A percentile compares a stretch with the other conserved stretches of the same genome.
Conservation (phyloP, 805 yeast species). For the Tetrapisispora arboricola region DNA sequence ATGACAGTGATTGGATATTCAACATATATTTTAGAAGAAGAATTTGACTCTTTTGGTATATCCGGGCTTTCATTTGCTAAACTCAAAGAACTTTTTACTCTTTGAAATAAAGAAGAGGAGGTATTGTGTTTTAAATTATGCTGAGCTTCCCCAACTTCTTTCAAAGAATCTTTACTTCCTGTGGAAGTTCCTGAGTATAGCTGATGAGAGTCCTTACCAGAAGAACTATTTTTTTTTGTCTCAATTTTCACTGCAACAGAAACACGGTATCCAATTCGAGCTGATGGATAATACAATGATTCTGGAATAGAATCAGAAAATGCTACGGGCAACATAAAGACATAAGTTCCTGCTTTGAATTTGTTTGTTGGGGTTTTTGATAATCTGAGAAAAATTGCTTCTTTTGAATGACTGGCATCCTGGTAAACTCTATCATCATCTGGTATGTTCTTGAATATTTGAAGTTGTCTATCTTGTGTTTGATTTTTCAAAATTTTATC, state of each 20-base stretch:
- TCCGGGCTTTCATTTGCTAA: slow-evolving; percentile 6
- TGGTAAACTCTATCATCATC: slow-evolving; percentile 7
- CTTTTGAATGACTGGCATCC: slow-evolving; percentile 7
- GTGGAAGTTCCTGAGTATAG: not conserved
- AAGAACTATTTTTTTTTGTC: slow-evolving; percentile 1
- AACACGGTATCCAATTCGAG: slow-evolving; percentile 15
- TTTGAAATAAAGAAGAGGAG: slow-evolving; percentile 16
- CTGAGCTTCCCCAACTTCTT: slow-evolving; percentile 10
- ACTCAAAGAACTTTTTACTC: slow-evolving; percentile 20
- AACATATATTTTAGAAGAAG: slow-evolving; percentile 14
- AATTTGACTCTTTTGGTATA: slow-evolving; percentile 2
- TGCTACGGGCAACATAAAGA: slow-evolving; percentile 51
- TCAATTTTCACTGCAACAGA: slow-evolving; percentile 13
- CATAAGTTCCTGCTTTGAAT: slow-evolving; percentile 54
- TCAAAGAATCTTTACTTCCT: slow-evolving; percentile 1
- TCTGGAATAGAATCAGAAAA: slow-evolving; percentile 56
- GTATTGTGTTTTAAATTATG: slow-evolving; percentile 4
- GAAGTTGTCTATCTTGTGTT: slow-evolving; percentile 1
- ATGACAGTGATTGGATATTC: slow-evolving; percentile 29
- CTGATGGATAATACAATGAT: slow-evolving; percentile 32
- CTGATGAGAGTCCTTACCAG: not conserved
- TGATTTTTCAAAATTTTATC: slow-evolving; percentile 8
- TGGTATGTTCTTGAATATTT: slow-evolving; percentile 7
- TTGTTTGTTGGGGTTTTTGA: not conserved
- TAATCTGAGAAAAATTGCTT: slow-evolving; percentile 1